These are phyloP conservation scores for Dentipellis sp. DNA, from an alignment of 768 basidiomycete genomes.

Conservation along the genomic window DNA sequence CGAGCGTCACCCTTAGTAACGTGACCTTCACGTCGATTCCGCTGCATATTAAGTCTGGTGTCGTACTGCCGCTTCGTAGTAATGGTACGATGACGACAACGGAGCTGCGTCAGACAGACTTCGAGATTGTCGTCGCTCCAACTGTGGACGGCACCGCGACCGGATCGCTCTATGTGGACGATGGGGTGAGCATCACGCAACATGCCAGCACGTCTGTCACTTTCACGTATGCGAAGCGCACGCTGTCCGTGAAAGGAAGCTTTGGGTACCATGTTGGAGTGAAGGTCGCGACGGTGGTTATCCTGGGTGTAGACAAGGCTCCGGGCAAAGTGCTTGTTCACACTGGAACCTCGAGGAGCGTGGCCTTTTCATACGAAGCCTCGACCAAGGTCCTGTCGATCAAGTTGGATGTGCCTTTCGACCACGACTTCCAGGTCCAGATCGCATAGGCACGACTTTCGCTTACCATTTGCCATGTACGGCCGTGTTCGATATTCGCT, in stretches of 20 bases:
- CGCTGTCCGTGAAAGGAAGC: conserved; percentile 21
- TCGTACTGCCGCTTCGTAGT: conserved; percentile 46
- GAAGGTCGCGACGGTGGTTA: conserved; percentile 24
- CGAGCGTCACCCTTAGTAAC: conserved; percentile 33
- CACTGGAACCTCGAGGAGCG: conserved; percentile 10
- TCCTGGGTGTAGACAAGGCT: conserved; percentile 20
- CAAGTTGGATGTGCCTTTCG: conserved; percentile 28
- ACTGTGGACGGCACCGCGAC: conserved; percentile 37
- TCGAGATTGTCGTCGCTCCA: conserved; percentile 57
- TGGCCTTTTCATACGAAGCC: conserved; percentile 26
- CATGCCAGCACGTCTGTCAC: conserved; percentile 19
- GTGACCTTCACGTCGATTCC: conserved; percentile 52
- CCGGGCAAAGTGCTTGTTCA: conserved; percentile 18
- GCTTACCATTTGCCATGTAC: not conserved
- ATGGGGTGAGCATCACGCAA: conserved; percentile 42
- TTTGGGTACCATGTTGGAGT: conserved; percentile 23
- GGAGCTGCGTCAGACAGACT: conserved; percentile 42
- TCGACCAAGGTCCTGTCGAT: conserved; percentile 36
- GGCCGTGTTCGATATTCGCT: not conserved
- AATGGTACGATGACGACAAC: conserved; percentile 53
- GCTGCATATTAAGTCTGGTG: conserved; percentile 51
- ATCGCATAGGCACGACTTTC: not conserved
- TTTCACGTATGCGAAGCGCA: conserved; percentile 19
- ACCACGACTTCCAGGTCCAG: conserved; percentile 19
- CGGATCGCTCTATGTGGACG: conserved; percentile 54